Base-by-base conservation (phyloP, 164 flowering plant genomes). In the Vitis vinifera region DNA sequence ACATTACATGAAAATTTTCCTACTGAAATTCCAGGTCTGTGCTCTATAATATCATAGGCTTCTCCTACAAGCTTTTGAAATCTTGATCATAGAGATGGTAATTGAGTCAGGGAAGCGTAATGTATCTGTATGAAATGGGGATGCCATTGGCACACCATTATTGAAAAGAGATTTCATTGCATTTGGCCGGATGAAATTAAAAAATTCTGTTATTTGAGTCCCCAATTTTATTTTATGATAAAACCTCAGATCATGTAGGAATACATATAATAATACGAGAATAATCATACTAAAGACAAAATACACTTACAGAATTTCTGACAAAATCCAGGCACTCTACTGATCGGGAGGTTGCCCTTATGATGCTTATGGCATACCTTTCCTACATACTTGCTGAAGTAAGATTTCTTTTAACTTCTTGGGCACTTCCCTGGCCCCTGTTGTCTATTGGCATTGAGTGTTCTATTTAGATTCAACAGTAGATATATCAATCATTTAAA, bases 281-380 rank as follows among this genome's bases (percentile, higher is more conserved):
- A 27, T 60, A 27, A 27, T 3, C 9, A 15, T 60, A 27, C 29
- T 31, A 7, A 63, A n/a, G 50, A 49, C 44, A 37, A 3, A 37
- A 37, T 37, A 37, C 44, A 37, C 44, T 53, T 1, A 63, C 66
- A 12, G 9, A 16, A 49, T 31, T 69, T 52, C 10, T 53, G 49
- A 9, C 48, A 51, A 60, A 55, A 50, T 73, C 9, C 81, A 92
- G 97, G 87, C 97, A 92, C 78, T 90, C 95, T 13, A 92, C 97
- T 1, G 95, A 90, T 72, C 95, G 97, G 29, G 97, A 92, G 80
- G 89, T 92, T 80, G 95, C 97, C 62, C 74, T 92, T 50, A 90
- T 92, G 97, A 86, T 92, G 69, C 87, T 92, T 44, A 88, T 92
- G 97, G 97, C 97, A 53, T 92, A 92, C 77, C 84, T 90, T 62